Evolutionary conservation across 495 filamentous ascomycete species (phyloP), one percentile per base, ranked within the genome.

Genomic region (Penicillium nucicola): DNA sequence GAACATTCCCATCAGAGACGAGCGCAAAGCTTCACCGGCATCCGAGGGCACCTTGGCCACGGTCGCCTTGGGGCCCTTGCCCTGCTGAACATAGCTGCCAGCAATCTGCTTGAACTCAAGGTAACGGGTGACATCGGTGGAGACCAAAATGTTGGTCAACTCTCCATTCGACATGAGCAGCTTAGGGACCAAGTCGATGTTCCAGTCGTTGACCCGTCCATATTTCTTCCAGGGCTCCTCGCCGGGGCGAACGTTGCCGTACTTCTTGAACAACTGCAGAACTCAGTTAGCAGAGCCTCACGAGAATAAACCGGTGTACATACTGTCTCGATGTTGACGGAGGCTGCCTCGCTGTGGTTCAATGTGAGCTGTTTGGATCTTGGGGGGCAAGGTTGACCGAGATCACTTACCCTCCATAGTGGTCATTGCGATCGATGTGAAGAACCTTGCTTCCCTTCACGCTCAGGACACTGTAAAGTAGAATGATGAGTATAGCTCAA

Each of bases 371-470:
- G 48, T 42, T 40, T 42, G 19, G 33, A 42, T 32, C 11, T 10
- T n/a, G n/a, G n/a, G 17, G 30, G 52, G 45, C 32, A 22, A 62
- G 65, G 53, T 48, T 48, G 42, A 42, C 36, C 38, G 25, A 28
- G 25, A 8, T 39, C 34, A 82, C 88, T 55, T 70, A 95, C 92
- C 90, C 95, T 80, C 93, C 93, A 70, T 98, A 98, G 76, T 97
- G 91, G 65, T 96, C 92, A 70, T 97, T 97, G 71, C 93, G 86
- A 74, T 98, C 93, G 66, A 98, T 97, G 77, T 98, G 95, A 51
- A 98, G 80, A 50, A 98, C 95, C 77, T 97, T 97, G 79, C 95
- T 93, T 54, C 93, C 93, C 78, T 97, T 96, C 48, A 97, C 95
- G 74, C 92, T 96, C 68, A 98, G 79, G 52, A 98, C 93, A 68